Percentiles rank a stretch among this genome's conserved stretches.
Evolutionary conservation across 2,329 filamentous ascomycete genomes (phyloP).

Genomic region (Gnomoniopsis sp.): DNA sequence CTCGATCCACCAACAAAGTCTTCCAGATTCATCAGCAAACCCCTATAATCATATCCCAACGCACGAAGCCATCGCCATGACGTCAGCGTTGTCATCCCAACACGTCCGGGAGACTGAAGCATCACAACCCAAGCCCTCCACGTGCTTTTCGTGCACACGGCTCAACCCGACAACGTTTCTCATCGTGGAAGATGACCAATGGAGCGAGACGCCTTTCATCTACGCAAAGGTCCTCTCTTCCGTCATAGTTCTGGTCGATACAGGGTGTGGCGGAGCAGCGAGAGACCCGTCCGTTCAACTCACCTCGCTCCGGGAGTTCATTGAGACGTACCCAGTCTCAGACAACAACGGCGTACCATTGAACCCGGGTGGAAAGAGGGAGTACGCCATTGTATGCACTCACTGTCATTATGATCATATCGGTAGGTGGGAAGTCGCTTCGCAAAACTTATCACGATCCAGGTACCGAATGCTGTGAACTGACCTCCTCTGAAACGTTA

Average conservation of each 20-base stretch:
- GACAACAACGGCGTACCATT: constrained; percentile 32
- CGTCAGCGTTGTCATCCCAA: background rate
- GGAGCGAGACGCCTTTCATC: constrained; percentile 40
- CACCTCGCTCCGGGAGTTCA: constrained; percentile 34
- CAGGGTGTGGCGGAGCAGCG: constrained; percentile 39
- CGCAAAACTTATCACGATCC: too few relatives aligned
- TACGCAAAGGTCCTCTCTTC: constrained; percentile 39
- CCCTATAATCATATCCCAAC: too few relatives aligned
- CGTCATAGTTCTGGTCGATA: constrained; percentile 39
- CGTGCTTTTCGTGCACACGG: constrained; percentile 17
- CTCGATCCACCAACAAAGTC: background rate
- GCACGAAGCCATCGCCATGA: background rate
- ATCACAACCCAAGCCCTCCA: background rate
- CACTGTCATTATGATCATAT: constrained; percentile 47
- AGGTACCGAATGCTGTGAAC: background rate
- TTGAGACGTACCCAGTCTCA: constrained; percentile 36
- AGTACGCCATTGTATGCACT: constrained; percentile 40
- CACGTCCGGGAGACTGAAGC: background rate
- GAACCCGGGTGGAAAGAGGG: constrained; percentile 30
- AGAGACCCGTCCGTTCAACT: constrained; percentile 22
- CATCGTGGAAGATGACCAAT: constrained; percentile 40
- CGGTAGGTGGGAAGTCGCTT: constrained; percentile 12
- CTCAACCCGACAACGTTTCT: constrained; percentile 41
- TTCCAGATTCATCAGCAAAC: background rate
- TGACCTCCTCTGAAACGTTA: constrained; percentile 18